Conservation (phyloP, 2,329 filamentous ascomycete genomes). For the Aspergillus sp. region DNA sequence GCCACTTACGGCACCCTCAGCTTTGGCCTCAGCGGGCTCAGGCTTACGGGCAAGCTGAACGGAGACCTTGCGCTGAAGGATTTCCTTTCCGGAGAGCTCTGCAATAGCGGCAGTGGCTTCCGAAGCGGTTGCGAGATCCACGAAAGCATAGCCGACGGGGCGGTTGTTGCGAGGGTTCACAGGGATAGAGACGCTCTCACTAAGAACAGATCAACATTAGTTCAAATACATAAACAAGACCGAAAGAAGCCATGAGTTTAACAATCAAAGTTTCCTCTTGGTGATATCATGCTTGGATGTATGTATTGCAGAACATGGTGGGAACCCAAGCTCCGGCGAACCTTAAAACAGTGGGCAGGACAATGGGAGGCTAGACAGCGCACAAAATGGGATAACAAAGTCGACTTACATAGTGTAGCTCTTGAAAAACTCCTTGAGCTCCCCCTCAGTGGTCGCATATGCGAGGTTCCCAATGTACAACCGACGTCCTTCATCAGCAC, state of each 20-base stretch:
- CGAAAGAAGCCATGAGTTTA: background rate
- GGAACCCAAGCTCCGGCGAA: background rate
- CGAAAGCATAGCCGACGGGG: conserved; percentile 97
- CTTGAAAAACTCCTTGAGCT: conserved; percentile 99
- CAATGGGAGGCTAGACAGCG: background rate
- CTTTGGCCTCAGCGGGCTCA: conserved; percentile 77
- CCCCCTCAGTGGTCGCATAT: conserved; percentile 99
- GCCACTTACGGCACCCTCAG: conserved; percentile 68
- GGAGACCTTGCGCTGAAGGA: conserved; percentile 97
- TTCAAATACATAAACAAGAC: background rate
- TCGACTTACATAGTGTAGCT: conserved; percentile 93
- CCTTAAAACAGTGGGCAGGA: conserved; percentile 2
- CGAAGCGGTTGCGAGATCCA: conserved; percentile 90
- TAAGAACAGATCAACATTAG: conserved; percentile 48
- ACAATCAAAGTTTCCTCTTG: background rate
- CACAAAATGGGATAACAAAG: background rate
- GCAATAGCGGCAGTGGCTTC: conserved; percentile 95
- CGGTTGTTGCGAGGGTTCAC: conserved; percentile 99
- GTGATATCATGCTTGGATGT: background rate
- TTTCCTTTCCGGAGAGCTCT: conserved; percentile 95
- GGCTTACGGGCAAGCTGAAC: conserved; percentile 98
- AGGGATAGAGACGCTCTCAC: conserved; percentile 97
- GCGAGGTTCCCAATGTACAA: conserved; percentile 99
- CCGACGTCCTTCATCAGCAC: conserved; percentile 97
- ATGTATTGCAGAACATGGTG: background rate